Base-by-base conservation (phyloP, 2,329 filamentous ascomycete species). In the Fusarium citri region DNA sequence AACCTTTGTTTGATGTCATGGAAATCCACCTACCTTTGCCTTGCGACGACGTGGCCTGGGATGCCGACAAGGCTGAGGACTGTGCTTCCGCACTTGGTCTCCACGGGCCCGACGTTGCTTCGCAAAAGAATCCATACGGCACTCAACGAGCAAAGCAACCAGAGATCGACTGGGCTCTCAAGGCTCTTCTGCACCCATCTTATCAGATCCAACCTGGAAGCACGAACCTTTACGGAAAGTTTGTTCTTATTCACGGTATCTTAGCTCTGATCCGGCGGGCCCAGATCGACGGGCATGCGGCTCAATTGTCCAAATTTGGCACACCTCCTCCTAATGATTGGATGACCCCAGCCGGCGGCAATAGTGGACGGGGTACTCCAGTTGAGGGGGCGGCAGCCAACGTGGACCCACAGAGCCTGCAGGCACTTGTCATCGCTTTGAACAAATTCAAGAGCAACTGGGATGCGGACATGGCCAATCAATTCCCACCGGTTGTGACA, bases 141-240 rank as follows among this genome's bases (percentile, higher is more conserved):
- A 91, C 88, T 53, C 85, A 87, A 69, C 84, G 88, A 54, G 81
- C 86, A 51, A 91, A 88, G 72, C 91, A 94, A 73, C 85, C 91
- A 2, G 86, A 89, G 71, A 83, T 93, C 78, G 83, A 87, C 64
- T 82, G 88, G 61, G 89, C 87, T 2, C 80, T 93, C 57, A 85
- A 85, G 55, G 85, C 88, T 2, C 80, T 94, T 43, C 82, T 92
- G 57, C 85, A 91, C 66, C 80, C 82, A 8, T 85, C 83, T 12
- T 85, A 86, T 67, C 84, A 87, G 49, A 87, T 93, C 56, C 87
- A 88, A 60, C 87, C 88, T 6, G 87, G 88, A 46, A 87, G 86
- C 23, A 93, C 91, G 2, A 94, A 93, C 72, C 81, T 91, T 4
- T 92, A 90, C 73, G 90, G 89, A 37, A 94, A 94, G 74, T 93